Percentiles rank a stretch among this genome's conserved stretches.
phyloP scores from a whole-genome alignment of 1,139 yeast species.

The Pneumocystis carinii region DNA sequence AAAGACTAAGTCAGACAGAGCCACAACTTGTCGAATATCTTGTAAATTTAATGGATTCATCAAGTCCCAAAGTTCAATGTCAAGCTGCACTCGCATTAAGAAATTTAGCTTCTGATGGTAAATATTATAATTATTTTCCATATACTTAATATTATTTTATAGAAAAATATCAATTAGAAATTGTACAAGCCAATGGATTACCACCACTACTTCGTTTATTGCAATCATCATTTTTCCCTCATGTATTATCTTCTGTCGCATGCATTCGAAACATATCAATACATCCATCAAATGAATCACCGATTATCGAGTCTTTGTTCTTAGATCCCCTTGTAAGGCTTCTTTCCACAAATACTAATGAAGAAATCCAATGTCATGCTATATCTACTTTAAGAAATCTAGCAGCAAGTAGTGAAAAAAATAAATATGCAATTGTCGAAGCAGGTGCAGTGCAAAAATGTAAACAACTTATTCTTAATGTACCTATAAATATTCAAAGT shows the following conservation, averaged over 20 bases:
- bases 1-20: constrained; percentile 77
- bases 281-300: constrained; percentile 88
- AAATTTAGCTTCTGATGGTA: constrained; percentile 83
- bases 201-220: constrained; percentile 78
- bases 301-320: constrained; percentile 92
- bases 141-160: not conserved
- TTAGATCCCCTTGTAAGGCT: constrained; percentile 75
- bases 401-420: constrained; percentile 90
- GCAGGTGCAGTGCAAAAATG: constrained; percentile 95
- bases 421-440: constrained; percentile 77
- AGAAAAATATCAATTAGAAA: constrained; percentile 72
- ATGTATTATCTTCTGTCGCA: constrained; percentile 92
- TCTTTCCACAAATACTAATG: constrained; percentile 72
- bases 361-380: constrained; percentile 95
- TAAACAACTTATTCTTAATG: constrained; percentile 67
- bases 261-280: constrained; percentile 93
- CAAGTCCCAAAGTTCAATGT: constrained; percentile 84
- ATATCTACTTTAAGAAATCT: constrained; percentile 87
- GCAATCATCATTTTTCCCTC: constrained; percentile 80
- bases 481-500: constrained; percentile 69
- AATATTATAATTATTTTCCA: constrained; percentile 15
- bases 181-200: constrained; percentile 88
- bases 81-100: constrained; percentile 94
- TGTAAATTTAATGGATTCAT: constrained; percentile 78
- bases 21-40: constrained; percentile 83